These are phyloP conservation scores for Vaccinium macrocarpon DNA, from an alignment of 148 eudicot species.

Conservation along the genomic window DNA sequence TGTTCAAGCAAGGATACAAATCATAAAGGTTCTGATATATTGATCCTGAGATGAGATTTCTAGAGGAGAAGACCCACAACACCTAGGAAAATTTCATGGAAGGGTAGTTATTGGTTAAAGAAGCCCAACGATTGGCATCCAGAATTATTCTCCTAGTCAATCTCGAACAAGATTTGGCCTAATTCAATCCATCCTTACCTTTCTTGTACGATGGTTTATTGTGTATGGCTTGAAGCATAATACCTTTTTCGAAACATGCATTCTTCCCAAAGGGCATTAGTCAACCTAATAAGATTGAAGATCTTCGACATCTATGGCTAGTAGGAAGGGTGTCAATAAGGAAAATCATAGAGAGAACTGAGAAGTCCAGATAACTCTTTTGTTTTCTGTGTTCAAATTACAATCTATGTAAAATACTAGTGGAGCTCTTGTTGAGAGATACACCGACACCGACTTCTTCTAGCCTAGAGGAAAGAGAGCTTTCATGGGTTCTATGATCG, in stretches of 20 bases:
- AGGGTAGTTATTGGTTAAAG: background rate
- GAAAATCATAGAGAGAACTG: background rate
- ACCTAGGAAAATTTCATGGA: background rate
- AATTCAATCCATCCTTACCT: background rate
- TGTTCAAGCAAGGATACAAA: constrained; percentile 1
- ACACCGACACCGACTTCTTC: too few relatives aligned
- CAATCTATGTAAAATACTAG: background rate
- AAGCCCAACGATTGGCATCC: background rate
- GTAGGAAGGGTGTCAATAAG: background rate
- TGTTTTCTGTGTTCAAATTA: background rate
- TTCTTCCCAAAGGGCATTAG: background rate
- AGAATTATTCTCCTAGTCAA: background rate
- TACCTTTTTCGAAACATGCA: background rate
- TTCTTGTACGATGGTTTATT: background rate
- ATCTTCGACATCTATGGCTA: background rate
- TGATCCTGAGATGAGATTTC: background rate
- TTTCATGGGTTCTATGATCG: too few relatives aligned
- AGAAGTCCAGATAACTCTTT: background rate
- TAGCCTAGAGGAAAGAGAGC: too few relatives aligned
- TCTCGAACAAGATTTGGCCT: background rate
- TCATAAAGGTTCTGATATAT: background rate
- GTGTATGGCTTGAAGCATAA: background rate
- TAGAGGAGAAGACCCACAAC: background rate
- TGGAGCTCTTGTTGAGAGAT: too few relatives aligned
- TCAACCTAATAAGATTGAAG: background rate